Percentiles rank a stretch among this genome's conserved stretches.
phyloP scores from a whole-genome alignment of 805 yeast genomes.

The Suhomyces xylopsoci region DNA sequence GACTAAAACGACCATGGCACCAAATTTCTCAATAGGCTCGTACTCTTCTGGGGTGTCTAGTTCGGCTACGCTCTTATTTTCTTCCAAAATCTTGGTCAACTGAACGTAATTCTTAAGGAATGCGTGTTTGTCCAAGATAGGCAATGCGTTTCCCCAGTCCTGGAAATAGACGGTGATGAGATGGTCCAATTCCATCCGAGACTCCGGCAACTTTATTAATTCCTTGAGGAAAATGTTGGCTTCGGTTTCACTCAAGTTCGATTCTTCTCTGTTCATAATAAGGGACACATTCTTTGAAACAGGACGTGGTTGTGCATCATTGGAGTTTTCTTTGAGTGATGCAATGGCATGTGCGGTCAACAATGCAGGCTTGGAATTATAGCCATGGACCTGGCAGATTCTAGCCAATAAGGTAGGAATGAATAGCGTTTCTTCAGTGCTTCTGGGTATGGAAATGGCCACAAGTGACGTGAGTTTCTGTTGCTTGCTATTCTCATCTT shows the following conservation, averaged over 20 bases:
- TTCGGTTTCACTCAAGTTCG: slow-evolving; percentile 34
- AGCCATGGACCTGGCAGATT: slow-evolving; percentile 68
- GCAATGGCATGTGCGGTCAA: slow-evolving; percentile 71
- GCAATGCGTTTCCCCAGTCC: slow-evolving; percentile 72
- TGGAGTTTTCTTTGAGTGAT: slow-evolving; percentile 51
- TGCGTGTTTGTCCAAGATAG: slow-evolving; percentile 66
- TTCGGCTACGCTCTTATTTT: background rate
- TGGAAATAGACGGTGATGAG: slow-evolving; percentile 66
- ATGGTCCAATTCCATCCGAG: slow-evolving; percentile 63
- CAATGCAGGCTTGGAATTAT: slow-evolving; percentile 66
- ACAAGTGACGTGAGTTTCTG: slow-evolving; percentile 45
- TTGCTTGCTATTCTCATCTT: slow-evolving; percentile 28
- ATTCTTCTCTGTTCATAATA: slow-evolving; percentile 27
- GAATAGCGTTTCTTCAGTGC: slow-evolving; percentile 74
- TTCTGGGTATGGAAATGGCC: slow-evolving; percentile 70
- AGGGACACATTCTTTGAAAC: slow-evolving; percentile 12
- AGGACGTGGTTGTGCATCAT: slow-evolving; percentile 7
- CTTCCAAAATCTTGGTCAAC: slow-evolving; percentile 46
- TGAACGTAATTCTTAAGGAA: slow-evolving; percentile 59
- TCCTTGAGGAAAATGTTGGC: slow-evolving; percentile 43
- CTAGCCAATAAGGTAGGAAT: slow-evolving; percentile 69
- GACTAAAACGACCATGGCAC: slow-evolving; percentile 49
- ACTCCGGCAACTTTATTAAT: slow-evolving; percentile 37
- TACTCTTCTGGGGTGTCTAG: slow-evolving; percentile 7
- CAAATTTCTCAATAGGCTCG: slow-evolving; percentile 51